Evolutionary conservation across 371 early-diverging fungal genomes (phyloP).

Genomic region (Mortierella sp.): DNA sequence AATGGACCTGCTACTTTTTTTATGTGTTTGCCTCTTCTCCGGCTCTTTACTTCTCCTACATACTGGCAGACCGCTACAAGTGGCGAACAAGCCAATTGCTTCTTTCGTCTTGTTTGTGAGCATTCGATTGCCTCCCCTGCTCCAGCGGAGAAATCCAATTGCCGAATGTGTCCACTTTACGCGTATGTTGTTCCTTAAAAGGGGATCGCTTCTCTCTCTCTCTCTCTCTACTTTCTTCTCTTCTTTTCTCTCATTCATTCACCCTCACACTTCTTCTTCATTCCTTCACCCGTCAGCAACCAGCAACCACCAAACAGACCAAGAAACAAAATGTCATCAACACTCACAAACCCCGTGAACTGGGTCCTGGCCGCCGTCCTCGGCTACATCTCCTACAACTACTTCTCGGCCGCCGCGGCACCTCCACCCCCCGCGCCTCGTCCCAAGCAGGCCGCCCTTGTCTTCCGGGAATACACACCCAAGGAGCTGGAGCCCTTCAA

Average conservation of each 20-base stretch:
- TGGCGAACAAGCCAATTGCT: too few relatives aligned
- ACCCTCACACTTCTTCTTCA: not conserved
- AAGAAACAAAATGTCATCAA: conserved; percentile 29
- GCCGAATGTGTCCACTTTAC: not conserved
- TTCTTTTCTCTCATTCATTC: not conserved
- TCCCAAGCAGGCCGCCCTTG: conserved; percentile 48
- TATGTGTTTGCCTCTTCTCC: too few relatives aligned
- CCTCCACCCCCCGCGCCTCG: conserved; percentile 45
- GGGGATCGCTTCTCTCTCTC: not conserved
- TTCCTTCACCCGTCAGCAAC: not conserved
- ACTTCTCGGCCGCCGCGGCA: conserved; percentile 16
- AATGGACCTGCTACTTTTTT: too few relatives aligned
- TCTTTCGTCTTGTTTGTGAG: too few relatives aligned
- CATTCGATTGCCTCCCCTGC: not conserved
- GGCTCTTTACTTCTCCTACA: too few relatives aligned
- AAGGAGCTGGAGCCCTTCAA: conserved; percentile 75
- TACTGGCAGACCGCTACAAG: too few relatives aligned
- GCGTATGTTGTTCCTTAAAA: not conserved
- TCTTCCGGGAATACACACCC: conserved; percentile 74
- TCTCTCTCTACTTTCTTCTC: not conserved
- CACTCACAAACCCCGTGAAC: conserved; percentile 65
- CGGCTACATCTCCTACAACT: conserved; percentile 41
- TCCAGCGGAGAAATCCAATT: not conserved
- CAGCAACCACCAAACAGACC: not conserved
- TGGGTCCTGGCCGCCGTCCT: conserved; percentile 67